A percentile compares a stretch with the other conserved stretches of the same genome.
Conservation (phyloP, 495 filamentous ascomycete genomes). For the Neurospora sublineolata region DNA sequence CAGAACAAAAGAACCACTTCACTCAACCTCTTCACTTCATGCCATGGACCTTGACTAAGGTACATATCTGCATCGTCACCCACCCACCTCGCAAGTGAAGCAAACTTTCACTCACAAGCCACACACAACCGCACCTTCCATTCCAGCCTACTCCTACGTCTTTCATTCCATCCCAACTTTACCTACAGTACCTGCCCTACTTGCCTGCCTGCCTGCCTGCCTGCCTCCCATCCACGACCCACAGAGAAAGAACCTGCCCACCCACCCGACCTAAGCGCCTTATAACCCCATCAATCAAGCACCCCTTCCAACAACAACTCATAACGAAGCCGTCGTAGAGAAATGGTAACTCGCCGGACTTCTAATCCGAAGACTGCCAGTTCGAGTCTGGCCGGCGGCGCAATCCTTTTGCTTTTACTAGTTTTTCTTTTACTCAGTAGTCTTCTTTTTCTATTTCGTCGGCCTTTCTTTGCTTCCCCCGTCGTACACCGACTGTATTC, state of each 20-base stretch:
- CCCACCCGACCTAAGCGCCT: too few relatives aligned
- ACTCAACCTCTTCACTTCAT: background rate
- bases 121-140: background rate
- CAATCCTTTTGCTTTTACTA: constrained; percentile 3
- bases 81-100: background rate
- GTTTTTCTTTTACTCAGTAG: background rate
- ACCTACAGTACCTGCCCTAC: background rate
- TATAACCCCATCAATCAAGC: background rate
- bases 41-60: background rate
- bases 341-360: constrained; percentile 27
- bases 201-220: background rate
- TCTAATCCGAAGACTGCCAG: background rate
- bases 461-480: background rate
- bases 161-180: constrained; percentile 4
- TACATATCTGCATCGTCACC: background rate
- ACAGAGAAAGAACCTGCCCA: background rate
- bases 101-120: background rate
- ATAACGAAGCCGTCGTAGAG: constrained; percentile 13
- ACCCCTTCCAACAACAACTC: background rate
- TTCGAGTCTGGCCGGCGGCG: constrained; percentile 8
- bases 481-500: too few relatives aligned
- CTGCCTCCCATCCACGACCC: background rate
- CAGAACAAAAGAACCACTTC: background rate
- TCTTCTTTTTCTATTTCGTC: background rate
- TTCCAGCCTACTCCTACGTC: background rate